phyloP scores from a whole-genome alignment of 2,329 filamentous ascomycete genomes.

The Colletotrichum noveboracense region DNA sequence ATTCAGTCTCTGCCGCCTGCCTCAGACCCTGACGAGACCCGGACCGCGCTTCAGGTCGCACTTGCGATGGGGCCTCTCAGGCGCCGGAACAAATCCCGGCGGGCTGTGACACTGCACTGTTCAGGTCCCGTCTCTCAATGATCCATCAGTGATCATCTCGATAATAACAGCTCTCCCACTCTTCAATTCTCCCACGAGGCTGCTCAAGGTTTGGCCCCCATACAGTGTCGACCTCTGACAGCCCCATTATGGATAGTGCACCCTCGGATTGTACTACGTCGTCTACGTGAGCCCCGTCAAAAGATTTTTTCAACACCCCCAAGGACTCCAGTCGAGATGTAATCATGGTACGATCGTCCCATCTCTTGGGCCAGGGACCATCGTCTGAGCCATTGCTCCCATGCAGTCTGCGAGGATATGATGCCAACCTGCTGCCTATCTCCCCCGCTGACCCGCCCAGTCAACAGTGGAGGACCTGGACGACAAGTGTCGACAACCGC shows the following conservation, averaged over 20 bases:
- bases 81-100: conserved; percentile 10
- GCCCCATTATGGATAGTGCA: neutral
- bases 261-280: neutral
- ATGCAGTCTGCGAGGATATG: neutral
- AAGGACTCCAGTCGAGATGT: neutral
- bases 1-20: neutral
- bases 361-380: neutral
- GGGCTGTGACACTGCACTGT: neutral
- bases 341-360: conserved; percentile 13
- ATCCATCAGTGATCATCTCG: neutral
- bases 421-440: neutral
- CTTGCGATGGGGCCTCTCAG: neutral
- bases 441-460: neutral
- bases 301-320: neutral
- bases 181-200: neutral
- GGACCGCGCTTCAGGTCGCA: neutral
- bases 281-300: neutral
- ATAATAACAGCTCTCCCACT: neutral
- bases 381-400: neutral
- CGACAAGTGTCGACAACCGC: neutral
- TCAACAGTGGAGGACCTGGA: neutral
- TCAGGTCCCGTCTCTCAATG: neutral
- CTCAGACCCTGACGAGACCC: neutral
- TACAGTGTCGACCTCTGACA: neutral
- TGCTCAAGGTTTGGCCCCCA: neutral